Percentiles rank a stretch among this genome's conserved stretches.
Conservation (phyloP, 441 rosid species). For the Raphanus hybrid region DNA sequence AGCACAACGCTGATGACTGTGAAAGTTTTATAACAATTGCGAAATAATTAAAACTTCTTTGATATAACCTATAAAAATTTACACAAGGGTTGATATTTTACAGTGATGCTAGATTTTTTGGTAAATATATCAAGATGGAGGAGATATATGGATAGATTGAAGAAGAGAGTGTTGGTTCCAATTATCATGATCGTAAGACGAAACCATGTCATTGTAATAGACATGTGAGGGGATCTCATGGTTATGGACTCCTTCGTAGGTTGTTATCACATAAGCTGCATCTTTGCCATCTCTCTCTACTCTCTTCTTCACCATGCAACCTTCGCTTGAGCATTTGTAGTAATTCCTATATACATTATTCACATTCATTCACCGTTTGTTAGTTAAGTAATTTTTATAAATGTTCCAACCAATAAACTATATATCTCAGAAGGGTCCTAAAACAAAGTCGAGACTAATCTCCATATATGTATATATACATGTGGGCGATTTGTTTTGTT, state of each 20-base stretch:
- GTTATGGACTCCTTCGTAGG: slow-evolving; percentile 77
- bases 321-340: slow-evolving; percentile 70
- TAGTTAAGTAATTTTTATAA: background rate
- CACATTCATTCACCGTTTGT: slow-evolving; percentile 4
- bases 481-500: slow-evolving; percentile 16
- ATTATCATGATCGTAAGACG: slow-evolving; percentile 32
- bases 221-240: slow-evolving; percentile 60
- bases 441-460: background rate
- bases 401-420: background rate
- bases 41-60: background rate
- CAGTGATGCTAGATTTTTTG: background rate
- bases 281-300: slow-evolving; percentile 76
- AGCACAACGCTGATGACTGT: too few relatives aligned
- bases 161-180: slow-evolving; percentile 46
- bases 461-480: background rate
- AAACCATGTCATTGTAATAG: slow-evolving; percentile 47
- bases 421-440: background rate
- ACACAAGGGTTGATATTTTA: slow-evolving; percentile 13
- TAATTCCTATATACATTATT: slow-evolving; percentile 56
- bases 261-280: slow-evolving; percentile 64
- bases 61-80: slow-evolving; percentile 8
- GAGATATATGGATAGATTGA: slow-evolving; percentile 36
- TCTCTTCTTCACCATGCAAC: slow-evolving; percentile 80
- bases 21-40: background rate
- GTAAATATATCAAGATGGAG: slow-evolving; percentile 24